A percentile compares a stretch with the other conserved stretches of the same genome.
phyloP scores from a whole-genome alignment of 164 flowering plant genomes.

The Buxus sempervirens region DNA sequence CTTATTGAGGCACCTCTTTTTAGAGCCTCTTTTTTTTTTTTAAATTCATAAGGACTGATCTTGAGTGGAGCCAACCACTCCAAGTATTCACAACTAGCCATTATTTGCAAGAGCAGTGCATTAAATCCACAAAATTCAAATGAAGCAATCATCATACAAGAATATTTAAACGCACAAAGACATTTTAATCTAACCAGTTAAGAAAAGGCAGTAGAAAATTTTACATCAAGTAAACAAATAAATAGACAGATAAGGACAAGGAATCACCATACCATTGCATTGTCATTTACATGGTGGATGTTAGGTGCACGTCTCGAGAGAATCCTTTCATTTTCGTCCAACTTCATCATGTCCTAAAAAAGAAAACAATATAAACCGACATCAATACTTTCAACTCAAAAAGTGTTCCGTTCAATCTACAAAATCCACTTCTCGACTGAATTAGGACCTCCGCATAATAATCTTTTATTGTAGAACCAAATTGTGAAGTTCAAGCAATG shows the following conservation, averaged over 20 bases:
- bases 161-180: no score
- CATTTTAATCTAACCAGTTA: no score
- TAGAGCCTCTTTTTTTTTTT: no score
- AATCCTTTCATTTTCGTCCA: constrained; percentile 64
- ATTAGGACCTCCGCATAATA: not conserved
- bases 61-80: no score
- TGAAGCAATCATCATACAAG: no score
- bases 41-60: no score
- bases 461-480: not conserved
- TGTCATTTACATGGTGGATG: constrained; percentile 75
- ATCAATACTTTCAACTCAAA: not conserved
- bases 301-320: constrained; percentile 57
- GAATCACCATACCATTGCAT: constrained; percentile 49
- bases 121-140: no score
- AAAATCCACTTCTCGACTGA: not conserved
- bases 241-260: not conserved
- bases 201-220: not conserved
- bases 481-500: not conserved
- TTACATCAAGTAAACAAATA: not conserved
- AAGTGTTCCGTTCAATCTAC: not conserved
- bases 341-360: constrained; percentile 79
- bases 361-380: not conserved
- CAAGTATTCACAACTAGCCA: no score
- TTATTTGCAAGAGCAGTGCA: no score
- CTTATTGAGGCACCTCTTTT: no score